Conservation (phyloP, 768 basidiomycete genomes). For the Hericium coralloides region DNA sequence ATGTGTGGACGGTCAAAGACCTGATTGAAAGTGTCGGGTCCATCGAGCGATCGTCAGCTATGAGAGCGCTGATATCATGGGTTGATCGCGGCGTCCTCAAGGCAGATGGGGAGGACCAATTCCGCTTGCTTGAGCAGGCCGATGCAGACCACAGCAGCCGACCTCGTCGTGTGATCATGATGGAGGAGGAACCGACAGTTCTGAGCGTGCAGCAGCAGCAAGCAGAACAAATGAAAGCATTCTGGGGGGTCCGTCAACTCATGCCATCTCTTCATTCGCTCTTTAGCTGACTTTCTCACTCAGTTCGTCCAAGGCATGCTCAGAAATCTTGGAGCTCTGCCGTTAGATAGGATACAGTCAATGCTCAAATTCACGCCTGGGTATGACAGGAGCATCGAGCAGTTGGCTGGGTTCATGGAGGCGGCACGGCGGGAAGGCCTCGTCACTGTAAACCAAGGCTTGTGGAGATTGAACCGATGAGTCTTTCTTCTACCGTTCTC, state of each 20-base stretch:
- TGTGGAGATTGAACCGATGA: constrained; percentile 47
- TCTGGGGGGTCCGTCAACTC: constrained; percentile 63
- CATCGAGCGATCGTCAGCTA: constrained; percentile 51
- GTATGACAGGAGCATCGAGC: constrained; percentile 73
- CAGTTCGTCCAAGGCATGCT: constrained; percentile 91
- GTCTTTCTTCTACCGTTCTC: neutral
- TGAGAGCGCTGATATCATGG: constrained; percentile 80
- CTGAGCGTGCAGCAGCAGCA: constrained; percentile 62
- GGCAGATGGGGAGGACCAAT: constrained; percentile 51
- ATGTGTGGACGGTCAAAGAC: constrained; percentile 63
- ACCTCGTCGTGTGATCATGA: constrained; percentile 14
- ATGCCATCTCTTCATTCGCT: constrained; percentile 1
- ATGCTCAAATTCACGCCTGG: constrained; percentile 82
- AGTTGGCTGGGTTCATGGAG: constrained; percentile 74
- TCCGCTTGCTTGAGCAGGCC: constrained; percentile 54
- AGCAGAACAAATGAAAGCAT: constrained; percentile 78
- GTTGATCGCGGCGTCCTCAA: constrained; percentile 73
- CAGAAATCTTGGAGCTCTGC: constrained; percentile 70
- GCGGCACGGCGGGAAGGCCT: constrained; percentile 71
- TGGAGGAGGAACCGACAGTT: constrained; percentile 40
- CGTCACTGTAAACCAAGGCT: constrained; percentile 58
- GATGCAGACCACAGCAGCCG: neutral
- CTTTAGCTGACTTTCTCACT: constrained; percentile 36
- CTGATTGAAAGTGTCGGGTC: constrained; percentile 55
- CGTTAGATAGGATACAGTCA: constrained; percentile 76